Evolutionary conservation across 805 yeast species (phyloP).

Genomic region (Tetrapisispora arboricola): DNA sequence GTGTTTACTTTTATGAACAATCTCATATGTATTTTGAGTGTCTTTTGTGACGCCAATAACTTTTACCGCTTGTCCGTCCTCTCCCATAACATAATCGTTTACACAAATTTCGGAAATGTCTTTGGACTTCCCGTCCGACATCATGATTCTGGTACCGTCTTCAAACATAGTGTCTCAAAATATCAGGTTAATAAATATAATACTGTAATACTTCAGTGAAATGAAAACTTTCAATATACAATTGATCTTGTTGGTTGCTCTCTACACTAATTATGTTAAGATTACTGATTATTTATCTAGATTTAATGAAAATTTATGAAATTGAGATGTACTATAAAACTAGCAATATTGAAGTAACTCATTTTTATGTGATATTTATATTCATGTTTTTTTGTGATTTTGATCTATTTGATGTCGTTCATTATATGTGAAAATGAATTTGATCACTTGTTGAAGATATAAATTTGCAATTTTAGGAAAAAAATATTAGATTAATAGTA

Average conservation of each 20-base stretch:
- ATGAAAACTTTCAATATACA: too few species aligned
- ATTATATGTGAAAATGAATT: too few species aligned
- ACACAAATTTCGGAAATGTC: conserved; percentile 28
- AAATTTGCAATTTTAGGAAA: conserved; percentile 1
- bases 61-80: conserved; percentile 33
- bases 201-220: too few species aligned
- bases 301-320: too few species aligned
- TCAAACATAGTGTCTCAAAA: conserved; percentile 17
- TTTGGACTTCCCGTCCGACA: conserved; percentile 34
- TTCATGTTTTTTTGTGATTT: too few species aligned
- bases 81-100: conserved; percentile 35
- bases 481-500: too few species aligned
- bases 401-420: background rate
- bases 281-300: too few species aligned
- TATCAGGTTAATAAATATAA: background rate
- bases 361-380: background rate
- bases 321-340: too few species aligned
- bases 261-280: too few species aligned
- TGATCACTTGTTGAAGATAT: too few species aligned
- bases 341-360: too few species aligned
- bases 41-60: conserved; percentile 37
- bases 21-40: conserved; percentile 33
- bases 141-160: conserved; percentile 33
- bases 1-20: conserved; percentile 26
- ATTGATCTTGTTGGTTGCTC: too few species aligned